These are phyloP conservation scores for Gymnopilus junonius DNA, from an alignment of 768 basidiomycete species.

Conservation along the genomic window DNA sequence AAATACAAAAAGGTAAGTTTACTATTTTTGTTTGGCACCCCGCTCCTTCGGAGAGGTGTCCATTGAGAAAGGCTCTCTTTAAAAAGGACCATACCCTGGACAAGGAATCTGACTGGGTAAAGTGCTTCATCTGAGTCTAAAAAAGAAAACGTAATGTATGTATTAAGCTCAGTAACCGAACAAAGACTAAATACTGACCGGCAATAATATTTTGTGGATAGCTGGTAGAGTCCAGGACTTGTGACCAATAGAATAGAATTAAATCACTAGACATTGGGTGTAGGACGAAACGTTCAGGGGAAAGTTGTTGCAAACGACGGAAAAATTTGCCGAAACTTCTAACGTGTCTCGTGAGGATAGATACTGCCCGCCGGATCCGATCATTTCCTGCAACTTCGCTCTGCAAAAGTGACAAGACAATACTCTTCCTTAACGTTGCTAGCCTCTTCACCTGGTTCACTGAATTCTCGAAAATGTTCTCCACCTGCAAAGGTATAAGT, in stretches of 20 bases:
- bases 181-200: constrained; percentile 42
- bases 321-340: constrained; percentile 81
- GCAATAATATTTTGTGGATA: constrained; percentile 54
- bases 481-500: constrained; percentile 47
- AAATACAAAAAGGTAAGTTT: constrained; percentile 18
- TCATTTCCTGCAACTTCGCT: constrained; percentile 39
- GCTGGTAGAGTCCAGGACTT: constrained; percentile 73
- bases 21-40: constrained; percentile 64
- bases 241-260: constrained; percentile 82
- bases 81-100: constrained; percentile 86
- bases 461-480: constrained; percentile 64
- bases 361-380: constrained; percentile 46
- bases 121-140: constrained; percentile 67
- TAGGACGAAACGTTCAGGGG: constrained; percentile 58
- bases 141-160: neutral
- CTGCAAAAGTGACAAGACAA: constrained; percentile 49
- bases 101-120: constrained; percentile 80
- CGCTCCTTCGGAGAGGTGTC: constrained; percentile 67
- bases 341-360: constrained; percentile 69
- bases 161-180: neutral
- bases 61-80: constrained; percentile 82
- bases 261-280: constrained; percentile 68
- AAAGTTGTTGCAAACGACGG: constrained; percentile 71
- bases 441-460: constrained; percentile 58
- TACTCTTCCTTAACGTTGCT: constrained; percentile 57